Evolutionary conservation across 1,139 yeast genomes (phyloP).

Genomic region (Kodamaea plutei): DNA sequence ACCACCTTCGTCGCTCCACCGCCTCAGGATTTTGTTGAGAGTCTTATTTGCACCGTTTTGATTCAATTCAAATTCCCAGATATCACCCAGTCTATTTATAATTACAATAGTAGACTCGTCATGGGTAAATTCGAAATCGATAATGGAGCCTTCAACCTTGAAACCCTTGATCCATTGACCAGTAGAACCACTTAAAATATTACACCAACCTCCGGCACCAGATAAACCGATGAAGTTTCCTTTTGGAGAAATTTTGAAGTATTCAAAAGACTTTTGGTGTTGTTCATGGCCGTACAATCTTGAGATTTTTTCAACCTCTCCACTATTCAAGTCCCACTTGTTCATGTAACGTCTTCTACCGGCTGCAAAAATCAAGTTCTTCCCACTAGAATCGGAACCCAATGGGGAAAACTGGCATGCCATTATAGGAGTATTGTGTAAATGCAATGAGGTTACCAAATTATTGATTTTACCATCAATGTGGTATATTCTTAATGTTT

Average conservation of each 20-base stretch:
- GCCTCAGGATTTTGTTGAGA: constrained; percentile 42
- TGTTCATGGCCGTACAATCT: constrained; percentile 90
- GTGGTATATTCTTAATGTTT: constrained; percentile 80
- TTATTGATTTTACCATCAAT: constrained; percentile 87
- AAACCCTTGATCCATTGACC: constrained; percentile 87
- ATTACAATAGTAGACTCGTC: constrained; percentile 57
- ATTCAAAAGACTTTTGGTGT: constrained; percentile 83
- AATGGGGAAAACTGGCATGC: constrained; percentile 60
- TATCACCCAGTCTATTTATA: constrained; percentile 76
- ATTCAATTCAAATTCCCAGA: constrained; percentile 78
- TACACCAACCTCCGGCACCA: constrained; percentile 91
- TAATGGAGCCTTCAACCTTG: constrained; percentile 78
- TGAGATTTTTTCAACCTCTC: constrained; percentile 77
- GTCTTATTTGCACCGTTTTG: constrained; percentile 11
- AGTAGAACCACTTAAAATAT: constrained; percentile 66
- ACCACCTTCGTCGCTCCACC: constrained; percentile 89
- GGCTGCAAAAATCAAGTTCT: constrained; percentile 63
- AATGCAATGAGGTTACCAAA: constrained; percentile 75
- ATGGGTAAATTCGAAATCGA: constrained; percentile 70
- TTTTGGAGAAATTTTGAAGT: constrained; percentile 65
- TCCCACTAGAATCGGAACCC: constrained; percentile 34
- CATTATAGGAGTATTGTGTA: constrained; percentile 76
- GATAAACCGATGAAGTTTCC: constrained; percentile 72
- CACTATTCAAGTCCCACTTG: constrained; percentile 79
- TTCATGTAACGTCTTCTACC: constrained; percentile 92